These are phyloP conservation scores for Boletus sp. DNA, from an alignment of 768 basidiomycete genomes.

Conservation along the genomic window DNA sequence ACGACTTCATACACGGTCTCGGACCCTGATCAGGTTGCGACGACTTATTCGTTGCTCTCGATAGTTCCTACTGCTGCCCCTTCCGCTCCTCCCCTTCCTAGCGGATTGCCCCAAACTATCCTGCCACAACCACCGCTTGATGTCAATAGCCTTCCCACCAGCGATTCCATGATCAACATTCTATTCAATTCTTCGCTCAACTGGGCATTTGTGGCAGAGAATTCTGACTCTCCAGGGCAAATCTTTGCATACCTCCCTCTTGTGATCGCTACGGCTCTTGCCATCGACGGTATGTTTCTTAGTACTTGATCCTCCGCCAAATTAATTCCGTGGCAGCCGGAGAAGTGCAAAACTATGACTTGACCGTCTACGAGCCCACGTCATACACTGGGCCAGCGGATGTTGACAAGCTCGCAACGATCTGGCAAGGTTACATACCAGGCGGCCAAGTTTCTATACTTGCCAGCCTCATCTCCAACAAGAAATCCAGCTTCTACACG, in stretches of 20 bases:
- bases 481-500: conserved; percentile 63
- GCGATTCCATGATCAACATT: conserved; percentile 56
- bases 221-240: conserved; percentile 60
- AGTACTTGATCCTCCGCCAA: conserved; percentile 15
- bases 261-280: conserved; percentile 45
- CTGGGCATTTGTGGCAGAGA: conserved; percentile 68
- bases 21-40: conserved; percentile 38
- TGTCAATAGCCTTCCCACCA: conserved; percentile 31
- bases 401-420: conserved; percentile 52
- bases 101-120: conserved; percentile 58
- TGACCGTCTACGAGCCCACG: conserved; percentile 67
- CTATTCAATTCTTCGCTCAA: conserved; percentile 57
- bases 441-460: conserved; percentile 51
- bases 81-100: conserved; percentile 44
- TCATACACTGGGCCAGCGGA: conserved; percentile 51
- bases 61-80: conserved; percentile 25
- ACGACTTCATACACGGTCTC: conserved; percentile 25
- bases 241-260: conserved; percentile 70
- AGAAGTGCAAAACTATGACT: conserved; percentile 48
- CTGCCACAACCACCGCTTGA: conserved; percentile 37
- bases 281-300: conserved; percentile 37
- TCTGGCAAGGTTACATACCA: conserved; percentile 73
- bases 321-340: conserved; percentile 32
- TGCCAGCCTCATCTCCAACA: conserved; percentile 58
- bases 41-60: conserved; percentile 27